A percentile compares a stretch with the other conserved stretches of the same genome.
phyloP scores from a whole-genome alignment of 2,329 filamentous ascomycete genomes.

The Cytospora chrysosperma region DNA sequence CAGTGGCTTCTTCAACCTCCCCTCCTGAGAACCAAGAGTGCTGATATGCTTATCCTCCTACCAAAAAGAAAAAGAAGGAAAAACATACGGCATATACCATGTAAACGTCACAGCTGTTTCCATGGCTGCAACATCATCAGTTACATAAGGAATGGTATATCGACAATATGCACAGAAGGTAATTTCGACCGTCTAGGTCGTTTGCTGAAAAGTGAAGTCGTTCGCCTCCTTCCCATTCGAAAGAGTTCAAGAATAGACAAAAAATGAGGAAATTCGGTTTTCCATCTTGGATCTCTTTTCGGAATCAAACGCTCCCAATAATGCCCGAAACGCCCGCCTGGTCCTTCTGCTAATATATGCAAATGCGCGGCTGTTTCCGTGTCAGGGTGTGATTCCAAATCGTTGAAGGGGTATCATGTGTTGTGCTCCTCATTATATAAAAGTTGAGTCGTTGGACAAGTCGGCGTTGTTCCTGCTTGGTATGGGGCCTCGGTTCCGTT shows the following conservation, averaged over 20 bases:
- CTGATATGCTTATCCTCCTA: background rate
- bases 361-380: slow-evolving; percentile 7
- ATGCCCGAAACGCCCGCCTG: slow-evolving; percentile 18
- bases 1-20: background rate
- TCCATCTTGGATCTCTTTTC: slow-evolving; percentile 2
- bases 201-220: background rate
- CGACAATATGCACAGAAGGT: slow-evolving; percentile 3
- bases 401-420: slow-evolving; percentile 22
- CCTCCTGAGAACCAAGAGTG: background rate
- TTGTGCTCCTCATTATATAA: slow-evolving; percentile 19
- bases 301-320: slow-evolving; percentile 17
- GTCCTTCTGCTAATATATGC: slow-evolving; percentile 10
- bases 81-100: background rate
- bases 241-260: background rate
- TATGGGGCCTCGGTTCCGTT: background rate
- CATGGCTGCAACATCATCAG: background rate
- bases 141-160: background rate
- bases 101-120: background rate
- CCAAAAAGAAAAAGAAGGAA: too few relatives aligned
- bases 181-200: slow-evolving; percentile 5
- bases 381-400: background rate
- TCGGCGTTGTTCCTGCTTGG: background rate
- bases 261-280: background rate
- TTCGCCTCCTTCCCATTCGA: background rate
- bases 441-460: slow-evolving; percentile 4